These are phyloP conservation scores for Trichocomaceae sp. DNA, from an alignment of 2,329 filamentous ascomycete species.

Conservation along the genomic window DNA sequence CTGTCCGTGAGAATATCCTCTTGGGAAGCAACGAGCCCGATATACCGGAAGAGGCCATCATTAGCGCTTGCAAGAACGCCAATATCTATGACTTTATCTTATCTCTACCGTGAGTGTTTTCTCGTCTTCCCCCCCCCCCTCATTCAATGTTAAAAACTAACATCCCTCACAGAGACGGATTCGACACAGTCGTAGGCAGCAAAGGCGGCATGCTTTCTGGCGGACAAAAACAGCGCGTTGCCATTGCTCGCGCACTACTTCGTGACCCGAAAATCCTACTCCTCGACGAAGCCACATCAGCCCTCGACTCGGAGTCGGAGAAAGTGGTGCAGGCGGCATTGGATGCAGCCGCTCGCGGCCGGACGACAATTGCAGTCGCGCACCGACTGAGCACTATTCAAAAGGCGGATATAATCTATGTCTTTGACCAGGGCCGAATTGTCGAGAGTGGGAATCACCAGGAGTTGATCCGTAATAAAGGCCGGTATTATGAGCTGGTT, in stretches of 20 bases:
- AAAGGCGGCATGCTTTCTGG: conserved; percentile 82
- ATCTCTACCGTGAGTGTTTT: conserved; percentile 57
- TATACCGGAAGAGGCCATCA: conserved; percentile 64
- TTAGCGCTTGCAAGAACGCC: conserved; percentile 76
- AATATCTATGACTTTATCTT: conserved; percentile 92
- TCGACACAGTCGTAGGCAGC: conserved; percentile 76
- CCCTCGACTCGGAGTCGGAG: conserved; percentile 45
- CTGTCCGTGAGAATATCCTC: conserved; percentile 82
- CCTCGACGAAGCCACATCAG: conserved; percentile 66
- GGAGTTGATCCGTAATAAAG: conserved; percentile 63
- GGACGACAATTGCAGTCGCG: conserved; percentile 90
- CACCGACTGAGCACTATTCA: conserved; percentile 90
- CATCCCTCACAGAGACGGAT: conserved; percentile 54
- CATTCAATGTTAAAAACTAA: conserved; percentile 15
- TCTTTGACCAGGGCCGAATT: conserved; percentile 85
- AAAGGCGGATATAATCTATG: conserved; percentile 89
- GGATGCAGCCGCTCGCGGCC: conserved; percentile 73
- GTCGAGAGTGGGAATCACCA: conserved; percentile 77
- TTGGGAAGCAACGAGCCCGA: conserved; percentile 64
- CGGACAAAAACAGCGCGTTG: conserved; percentile 90
- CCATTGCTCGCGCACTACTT: conserved; percentile 83
- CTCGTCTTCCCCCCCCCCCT: too few species aligned
- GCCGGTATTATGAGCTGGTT: conserved; percentile 71
- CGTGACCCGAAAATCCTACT: conserved; percentile 84
- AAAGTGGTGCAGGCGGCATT: conserved; percentile 61